phyloP scores from a whole-genome alignment of 768 basidiomycete genomes.

The Suillus lakei region DNA sequence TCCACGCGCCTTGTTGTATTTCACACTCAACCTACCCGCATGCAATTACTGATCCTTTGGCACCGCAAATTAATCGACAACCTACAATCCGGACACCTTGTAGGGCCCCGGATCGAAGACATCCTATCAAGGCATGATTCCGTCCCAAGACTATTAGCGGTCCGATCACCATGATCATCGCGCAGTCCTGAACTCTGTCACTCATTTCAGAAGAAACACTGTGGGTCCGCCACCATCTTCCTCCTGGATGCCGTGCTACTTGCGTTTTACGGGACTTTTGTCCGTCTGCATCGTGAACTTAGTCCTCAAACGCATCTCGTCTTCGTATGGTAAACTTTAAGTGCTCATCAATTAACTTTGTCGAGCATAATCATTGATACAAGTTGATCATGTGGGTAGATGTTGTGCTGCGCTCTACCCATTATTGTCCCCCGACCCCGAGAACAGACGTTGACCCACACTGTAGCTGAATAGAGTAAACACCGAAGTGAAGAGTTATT shows the following conservation, averaged over 20 bases:
- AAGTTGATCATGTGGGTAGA: neutral
- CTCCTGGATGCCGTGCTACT: neutral
- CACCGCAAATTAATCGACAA: neutral
- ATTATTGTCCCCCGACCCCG: too few relatives aligned
- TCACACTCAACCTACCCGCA: too few relatives aligned
- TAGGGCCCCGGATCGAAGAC: neutral
- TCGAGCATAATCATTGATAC: neutral
- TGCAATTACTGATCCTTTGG: neutral
- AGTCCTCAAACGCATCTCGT: neutral
- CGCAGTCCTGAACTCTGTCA: neutral
- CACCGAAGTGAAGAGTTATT: neutral
- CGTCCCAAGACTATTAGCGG: neutral
- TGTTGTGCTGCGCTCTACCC: neutral
- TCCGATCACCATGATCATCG: constrained; percentile 1
- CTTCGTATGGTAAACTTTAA: neutral
- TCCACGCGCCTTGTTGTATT: neutral
- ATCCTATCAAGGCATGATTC: neutral
- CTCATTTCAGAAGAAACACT: neutral
- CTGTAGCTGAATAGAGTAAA: neutral
- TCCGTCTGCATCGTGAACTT: too few relatives aligned
- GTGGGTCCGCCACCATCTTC: neutral
- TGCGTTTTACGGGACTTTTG: neutral
- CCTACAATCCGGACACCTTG: neutral
- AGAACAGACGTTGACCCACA: neutral
- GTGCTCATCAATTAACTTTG: neutral